These are phyloP conservation scores for Trichoderma sp. DNA, from an alignment of 2,329 filamentous ascomycete genomes.

Conservation along the genomic window DNA sequence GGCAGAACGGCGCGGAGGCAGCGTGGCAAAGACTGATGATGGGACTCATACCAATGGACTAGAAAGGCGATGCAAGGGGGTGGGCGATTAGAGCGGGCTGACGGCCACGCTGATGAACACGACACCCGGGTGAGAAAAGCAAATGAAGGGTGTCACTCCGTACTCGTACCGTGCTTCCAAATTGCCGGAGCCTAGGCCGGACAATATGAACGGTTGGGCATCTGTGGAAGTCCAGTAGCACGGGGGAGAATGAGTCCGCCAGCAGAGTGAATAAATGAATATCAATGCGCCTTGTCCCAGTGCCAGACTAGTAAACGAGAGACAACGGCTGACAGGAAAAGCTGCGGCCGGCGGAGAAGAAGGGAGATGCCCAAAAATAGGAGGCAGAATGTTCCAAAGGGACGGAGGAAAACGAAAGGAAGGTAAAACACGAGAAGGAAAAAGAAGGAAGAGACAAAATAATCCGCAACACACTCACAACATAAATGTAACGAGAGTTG, in stretches of 20 bases:
- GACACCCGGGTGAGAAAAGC: neutral
- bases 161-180: neutral
- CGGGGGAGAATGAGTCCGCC: neutral
- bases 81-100: constrained; percentile 15
- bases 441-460: constrained; percentile 14
- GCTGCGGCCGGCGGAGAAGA: constrained; percentile 1
- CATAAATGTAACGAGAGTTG: constrained; percentile 66
- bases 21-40: neutral
- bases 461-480: constrained; percentile 51
- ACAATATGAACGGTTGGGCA: neutral
- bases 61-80: constrained; percentile 13
- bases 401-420: constrained; percentile 23
- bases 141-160: constrained; percentile 2
- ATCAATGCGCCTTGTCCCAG: neutral
- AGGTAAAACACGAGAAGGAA: constrained; percentile 22
- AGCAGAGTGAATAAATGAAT: neutral
- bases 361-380: neutral
- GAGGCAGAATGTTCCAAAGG: constrained; percentile 17
- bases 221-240: neutral
- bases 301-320: constrained; percentile 8
- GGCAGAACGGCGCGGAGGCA: neutral
- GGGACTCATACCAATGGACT: constrained; percentile 9
- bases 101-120: constrained; percentile 13
- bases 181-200: neutral
- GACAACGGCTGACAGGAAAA: neutral